Evolutionary conservation across 257 asterid genomes (phyloP), one percentile per base, ranked within the genome.

Genomic region (Agastache rugosa): DNA sequence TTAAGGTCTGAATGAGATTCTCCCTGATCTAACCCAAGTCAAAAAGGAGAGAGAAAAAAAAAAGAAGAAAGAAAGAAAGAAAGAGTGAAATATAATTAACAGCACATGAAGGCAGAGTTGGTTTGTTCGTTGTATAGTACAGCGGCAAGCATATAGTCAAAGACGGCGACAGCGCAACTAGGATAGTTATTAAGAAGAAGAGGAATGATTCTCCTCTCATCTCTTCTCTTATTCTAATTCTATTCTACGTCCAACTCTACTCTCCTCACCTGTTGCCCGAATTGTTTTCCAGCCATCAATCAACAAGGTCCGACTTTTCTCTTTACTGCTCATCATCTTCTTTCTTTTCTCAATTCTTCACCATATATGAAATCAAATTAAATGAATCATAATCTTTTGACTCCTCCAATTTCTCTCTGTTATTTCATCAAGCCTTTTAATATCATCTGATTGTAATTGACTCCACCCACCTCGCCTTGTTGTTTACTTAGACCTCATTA

Each of bases 131-230:
- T 65, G 70, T 73, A 73, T 72, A 78, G 70, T 73, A 78, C 78
- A 78, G 82, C 82, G 73, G 78, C 82, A 67, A 10, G 78, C 78
- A 67, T 10, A 48, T 67, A 25, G 82, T 73, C 78, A 72, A 78
- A 78, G 56, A 67, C 25, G 34, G 64, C 63, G 78, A 78, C 82
- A 78, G 78, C 66, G 23, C 82, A 78, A 66, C 78, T 17, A 29
- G 51, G 15, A 19, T 54, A 19, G 7, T 53, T 19, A 8, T 0
- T 19, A 20, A 51, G 16, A 22, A 55, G 54, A 47, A 50, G 23
- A 50, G 14, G 63, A 23, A 58, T 58, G 20, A 58, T 58, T 58
- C 63, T 14, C 61, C n/a, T 45, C 7, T 3, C 53, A 1, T 3
- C 17, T 15, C 6, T 11, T 37, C 41, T 37, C 42, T 4, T 9